Percentiles rank a stretch among this genome's conserved stretches.
Evolutionary conservation across 257 asterid genomes (phyloP).

Genomic region (Solanum acaule): DNA sequence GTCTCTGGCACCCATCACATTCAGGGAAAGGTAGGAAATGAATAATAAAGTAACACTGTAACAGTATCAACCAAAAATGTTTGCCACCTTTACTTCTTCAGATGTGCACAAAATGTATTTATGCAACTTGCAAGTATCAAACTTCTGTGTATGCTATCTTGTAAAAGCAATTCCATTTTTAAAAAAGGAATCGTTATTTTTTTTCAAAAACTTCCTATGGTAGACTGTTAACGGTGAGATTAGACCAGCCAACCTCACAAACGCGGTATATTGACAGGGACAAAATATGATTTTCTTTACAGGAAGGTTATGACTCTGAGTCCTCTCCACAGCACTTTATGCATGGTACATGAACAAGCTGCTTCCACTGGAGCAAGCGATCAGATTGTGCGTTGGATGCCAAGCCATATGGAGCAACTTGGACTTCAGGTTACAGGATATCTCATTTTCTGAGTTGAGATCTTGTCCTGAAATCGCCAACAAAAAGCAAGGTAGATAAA

Average conservation of each 20-base stretch:
- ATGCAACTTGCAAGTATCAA: neutral
- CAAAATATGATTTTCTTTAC: neutral
- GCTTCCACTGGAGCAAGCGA: conserved; percentile 98
- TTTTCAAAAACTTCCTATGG: neutral
- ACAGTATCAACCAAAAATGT: neutral
- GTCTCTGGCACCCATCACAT: neutral
- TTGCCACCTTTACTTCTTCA: neutral
- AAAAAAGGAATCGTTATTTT: neutral
- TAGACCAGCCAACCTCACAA: neutral
- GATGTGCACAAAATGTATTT: neutral
- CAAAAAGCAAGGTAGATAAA: neutral
- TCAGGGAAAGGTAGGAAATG: neutral
- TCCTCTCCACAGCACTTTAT: conserved; percentile 20
- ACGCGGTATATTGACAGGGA: neutral
- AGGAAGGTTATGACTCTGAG: neutral
- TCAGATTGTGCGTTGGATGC: conserved; percentile 92
- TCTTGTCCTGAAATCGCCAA: conserved; percentile 64
- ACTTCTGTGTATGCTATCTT: neutral
- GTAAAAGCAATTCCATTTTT: neutral
- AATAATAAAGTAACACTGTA: neutral
- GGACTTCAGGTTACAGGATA: conserved; percentile 75
- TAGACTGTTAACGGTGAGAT: neutral
- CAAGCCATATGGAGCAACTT: conserved; percentile 94
- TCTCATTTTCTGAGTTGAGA: conserved; percentile 53
- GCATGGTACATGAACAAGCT: conserved; percentile 99